These are phyloP conservation scores for Apiotrichum porosum DNA, from an alignment of 1,284 basidiomycete species.

Conservation along the genomic window DNA sequence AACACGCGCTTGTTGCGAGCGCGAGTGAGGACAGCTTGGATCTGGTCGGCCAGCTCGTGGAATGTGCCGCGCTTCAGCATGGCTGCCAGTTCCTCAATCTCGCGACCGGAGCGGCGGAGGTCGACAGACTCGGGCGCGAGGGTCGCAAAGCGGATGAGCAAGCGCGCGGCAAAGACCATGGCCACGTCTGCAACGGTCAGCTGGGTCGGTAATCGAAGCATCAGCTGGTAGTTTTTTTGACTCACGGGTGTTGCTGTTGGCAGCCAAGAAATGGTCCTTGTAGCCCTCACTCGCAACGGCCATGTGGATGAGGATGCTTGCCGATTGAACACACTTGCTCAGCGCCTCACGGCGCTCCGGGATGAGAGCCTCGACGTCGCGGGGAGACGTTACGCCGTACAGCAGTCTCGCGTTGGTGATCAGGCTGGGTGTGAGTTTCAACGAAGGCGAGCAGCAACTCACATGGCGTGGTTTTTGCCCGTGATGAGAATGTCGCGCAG, in stretches of 20 bases:
- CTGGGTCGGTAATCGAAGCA: not conserved
- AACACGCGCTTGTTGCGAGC: conserved; percentile 3
- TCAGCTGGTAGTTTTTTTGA: too few relatives aligned
- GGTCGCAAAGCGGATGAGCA: conserved; percentile 34
- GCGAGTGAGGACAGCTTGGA: conserved; percentile 1
- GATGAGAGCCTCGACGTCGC: conserved; percentile 21
- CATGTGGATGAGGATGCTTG: conserved; percentile 2
- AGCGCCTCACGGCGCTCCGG: conserved; percentile 3
- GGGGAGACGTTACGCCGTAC: conserved; percentile 19
- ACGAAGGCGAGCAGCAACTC: not conserved
- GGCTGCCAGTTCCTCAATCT: conserved; percentile 34
- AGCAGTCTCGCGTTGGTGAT: conserved; percentile 26
- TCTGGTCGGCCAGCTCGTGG: conserved; percentile 1
- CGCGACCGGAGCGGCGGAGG: conserved; percentile 28
- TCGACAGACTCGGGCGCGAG: conserved; percentile 35
- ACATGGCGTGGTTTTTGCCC: conserved; percentile 11
- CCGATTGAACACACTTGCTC: not conserved
- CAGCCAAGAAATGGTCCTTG: conserved; percentile 3
- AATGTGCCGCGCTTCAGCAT: conserved; percentile 24
- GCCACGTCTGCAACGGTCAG: conserved; percentile 20
- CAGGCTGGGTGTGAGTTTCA: conserved; percentile 11
- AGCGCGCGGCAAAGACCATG: conserved; percentile 33
- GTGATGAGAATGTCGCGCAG: conserved; percentile 3
- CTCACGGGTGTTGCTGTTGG: conserved; percentile 2
- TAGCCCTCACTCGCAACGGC: not conserved